A percentile compares a stretch with the other conserved stretches of the same genome.
These are phyloP conservation scores for Ophiosphaerella herpotricha DNA, from an alignment of 2,329 filamentous ascomycete genomes.

Conservation along the genomic window DNA sequence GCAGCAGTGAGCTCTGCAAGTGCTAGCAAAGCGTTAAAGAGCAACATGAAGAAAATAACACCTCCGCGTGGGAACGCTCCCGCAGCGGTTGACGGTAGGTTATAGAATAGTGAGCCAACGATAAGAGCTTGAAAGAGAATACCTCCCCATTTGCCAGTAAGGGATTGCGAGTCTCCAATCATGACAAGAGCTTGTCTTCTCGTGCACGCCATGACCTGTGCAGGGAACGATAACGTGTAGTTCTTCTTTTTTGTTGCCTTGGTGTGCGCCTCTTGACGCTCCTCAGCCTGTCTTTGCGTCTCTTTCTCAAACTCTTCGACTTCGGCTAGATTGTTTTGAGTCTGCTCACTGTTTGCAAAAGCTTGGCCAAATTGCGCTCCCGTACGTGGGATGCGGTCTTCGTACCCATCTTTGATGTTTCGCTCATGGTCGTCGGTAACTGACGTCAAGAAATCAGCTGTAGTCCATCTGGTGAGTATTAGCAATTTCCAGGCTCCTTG, in stretches of 20 bases:
- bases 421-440: slow-evolving; percentile 68
- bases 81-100: slow-evolving; percentile 56
- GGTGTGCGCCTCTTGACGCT: slow-evolving; percentile 36
- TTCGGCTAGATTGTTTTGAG: slow-evolving; percentile 45
- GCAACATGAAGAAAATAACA: slow-evolving; percentile 64
- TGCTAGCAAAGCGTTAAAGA: slow-evolving; percentile 67
- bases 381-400: slow-evolving; percentile 61
- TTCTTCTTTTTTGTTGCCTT: slow-evolving; percentile 50
- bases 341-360: slow-evolving; percentile 44
- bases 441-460: slow-evolving; percentile 73
- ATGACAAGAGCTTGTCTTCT: slow-evolving; percentile 55
- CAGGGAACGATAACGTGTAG: slow-evolving; percentile 45
- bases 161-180: slow-evolving; percentile 57
- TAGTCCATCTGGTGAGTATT: slow-evolving; percentile 58
- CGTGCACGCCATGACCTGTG: slow-evolving; percentile 48
- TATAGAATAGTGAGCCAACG: slow-evolving; percentile 56
- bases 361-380: slow-evolving; percentile 59
- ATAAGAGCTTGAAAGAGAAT: slow-evolving; percentile 48
- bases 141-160: slow-evolving; percentile 53
- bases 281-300: slow-evolving; percentile 34
- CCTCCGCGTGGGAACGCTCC: slow-evolving; percentile 65
- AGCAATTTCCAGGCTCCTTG: too few relatives aligned
- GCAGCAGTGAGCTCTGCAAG: slow-evolving; percentile 65
- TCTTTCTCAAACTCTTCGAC: slow-evolving; percentile 48
- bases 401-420: slow-evolving; percentile 60